Conservation (phyloP, 768 basidiomycete genomes). For the Mycena venus region DNA sequence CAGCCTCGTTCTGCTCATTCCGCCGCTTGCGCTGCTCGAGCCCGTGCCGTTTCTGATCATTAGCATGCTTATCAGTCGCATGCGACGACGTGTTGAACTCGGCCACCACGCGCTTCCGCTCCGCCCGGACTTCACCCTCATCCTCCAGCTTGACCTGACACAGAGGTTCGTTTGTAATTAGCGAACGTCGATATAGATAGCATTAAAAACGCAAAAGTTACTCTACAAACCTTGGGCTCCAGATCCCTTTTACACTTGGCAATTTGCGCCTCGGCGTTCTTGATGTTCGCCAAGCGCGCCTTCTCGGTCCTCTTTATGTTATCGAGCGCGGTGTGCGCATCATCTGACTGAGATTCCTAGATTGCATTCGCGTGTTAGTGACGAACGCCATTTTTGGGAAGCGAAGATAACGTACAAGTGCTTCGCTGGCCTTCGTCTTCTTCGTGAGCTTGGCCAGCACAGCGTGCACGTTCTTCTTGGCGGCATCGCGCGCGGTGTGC, state of each 20-base stretch:
- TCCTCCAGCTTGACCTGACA: slow-evolving; percentile 25
- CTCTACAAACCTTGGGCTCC: slow-evolving; percentile 59
- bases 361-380: neutral
- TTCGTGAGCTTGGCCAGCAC: slow-evolving; percentile 65
- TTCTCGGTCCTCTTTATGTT: slow-evolving; percentile 75
- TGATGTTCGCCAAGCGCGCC: slow-evolving; percentile 67
- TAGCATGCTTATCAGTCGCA: neutral
- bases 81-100: neutral
- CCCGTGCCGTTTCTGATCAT: slow-evolving; percentile 36
- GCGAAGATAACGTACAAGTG: slow-evolving; percentile 66
- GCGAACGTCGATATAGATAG: neutral
- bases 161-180: neutral
- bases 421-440: slow-evolving; percentile 64
- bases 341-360: slow-evolving; percentile 70
- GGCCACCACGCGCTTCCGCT: neutral
- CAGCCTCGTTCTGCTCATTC: slow-evolving; percentile 23
- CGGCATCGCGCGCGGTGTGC: slow-evolving; percentile 62
- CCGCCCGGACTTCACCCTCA: slow-evolving; percentile 5
- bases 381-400: too few species aligned
- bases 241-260: slow-evolving; percentile 59
- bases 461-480: slow-evolving; percentile 65
- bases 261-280: slow-evolving; percentile 65
- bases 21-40: slow-evolving; percentile 23
- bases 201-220: neutral
- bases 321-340: slow-evolving; percentile 61